Base-by-base conservation (phyloP, 139 green algal species). In the Coccomyxa sp. region DNA sequence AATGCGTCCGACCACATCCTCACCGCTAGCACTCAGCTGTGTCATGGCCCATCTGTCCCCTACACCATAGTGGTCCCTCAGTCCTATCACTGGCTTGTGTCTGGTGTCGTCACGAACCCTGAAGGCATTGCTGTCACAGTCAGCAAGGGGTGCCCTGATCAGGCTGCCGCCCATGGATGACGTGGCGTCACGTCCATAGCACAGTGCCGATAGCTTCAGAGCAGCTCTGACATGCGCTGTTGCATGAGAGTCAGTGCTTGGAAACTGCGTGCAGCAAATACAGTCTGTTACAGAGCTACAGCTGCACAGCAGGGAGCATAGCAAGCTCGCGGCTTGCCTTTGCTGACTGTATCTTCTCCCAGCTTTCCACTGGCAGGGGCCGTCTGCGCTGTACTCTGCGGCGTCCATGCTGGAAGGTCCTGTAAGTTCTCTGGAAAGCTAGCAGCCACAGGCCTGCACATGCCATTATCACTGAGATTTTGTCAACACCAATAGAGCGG, bases 21-120 rank as follows among this genome's bases (percentile, higher is more conserved):
- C 92, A 0, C 93, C 93, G 75, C 94, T 88, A 64, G 90, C 81
- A 29, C 77, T 73, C 38, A 95, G 81, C 82, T 89, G 82, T 27
- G 40, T 39, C 6, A 39, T 73, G 14, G 83, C 88, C 81, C 84
- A 90, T 41, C 79, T 79, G 75, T 93, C 83, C 14, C 79, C 78
- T 38, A 27, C 71, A 39, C 55, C 84, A 35, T 55, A 54, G 35
- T 79, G 70, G 75, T 69, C 12, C 31, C 16, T 39, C 38, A 35
- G 16, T 12, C 12, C 6, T 24, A 2, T 38, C 1, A 29, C 75
- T 78, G 40, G 34, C 14, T 36, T 70, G 38, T 39, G 33, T 73
- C 36, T 38, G 29, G 68, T 74, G 14, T 22, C 36, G 68, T 31
- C 10, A 73, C 34, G 38, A 7, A 35, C 0, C 36, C 39, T 38